Base-by-base conservation (phyloP, 305 asterid species). In the Solanum aculeatissimum region DNA sequence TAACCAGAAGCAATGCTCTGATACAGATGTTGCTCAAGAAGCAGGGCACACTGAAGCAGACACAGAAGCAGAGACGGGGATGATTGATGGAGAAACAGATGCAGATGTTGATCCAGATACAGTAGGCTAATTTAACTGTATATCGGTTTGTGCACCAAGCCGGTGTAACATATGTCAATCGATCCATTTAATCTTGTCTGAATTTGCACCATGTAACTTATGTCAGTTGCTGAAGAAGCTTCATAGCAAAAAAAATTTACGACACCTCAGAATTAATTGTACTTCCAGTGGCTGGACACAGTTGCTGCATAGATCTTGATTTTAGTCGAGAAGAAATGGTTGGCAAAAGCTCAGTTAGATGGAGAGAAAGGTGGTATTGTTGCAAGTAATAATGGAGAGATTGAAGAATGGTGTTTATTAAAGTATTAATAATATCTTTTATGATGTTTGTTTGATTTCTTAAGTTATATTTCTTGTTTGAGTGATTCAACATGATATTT, bases 11-110 rank as follows among this genome's bases (percentile, higher is more conserved):
- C 97, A 93, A 83, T 90, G 89, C 86, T 89, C 96, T 1, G 98
- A 93, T 75, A 90, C 87, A 8, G 97, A 93, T 49, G 86, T 70
- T 40, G 97, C 92, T 70, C 87, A 89, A 63, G 99, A 94, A 87
- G 92, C 91, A 6, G 95, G 97, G 43, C 95, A 91, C 83, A 89
- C 90, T 45, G 95, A 93, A 84, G 92, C 88, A 42, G 95, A 90
- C 69, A 79, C 82, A 0, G 96, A 92, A 54, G 85, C 86, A 82
- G 81, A 29, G 70, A 54, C 47, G 16, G 78, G 60, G 49, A 51
- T 78, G 82, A 78, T 78, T 78, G 87, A 87, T 35, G 88, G 84
- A 38, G 91, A 89, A 42, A 87, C 85, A 29, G 87, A 89, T 47
- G 85, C 78, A 14, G 92, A 94, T n/a, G 92, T n/a, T 54, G 98